Evolutionary conservation across 192 early-diverging fungal genomes (phyloP).

Genomic region (Entomortierella lignicola): DNA sequence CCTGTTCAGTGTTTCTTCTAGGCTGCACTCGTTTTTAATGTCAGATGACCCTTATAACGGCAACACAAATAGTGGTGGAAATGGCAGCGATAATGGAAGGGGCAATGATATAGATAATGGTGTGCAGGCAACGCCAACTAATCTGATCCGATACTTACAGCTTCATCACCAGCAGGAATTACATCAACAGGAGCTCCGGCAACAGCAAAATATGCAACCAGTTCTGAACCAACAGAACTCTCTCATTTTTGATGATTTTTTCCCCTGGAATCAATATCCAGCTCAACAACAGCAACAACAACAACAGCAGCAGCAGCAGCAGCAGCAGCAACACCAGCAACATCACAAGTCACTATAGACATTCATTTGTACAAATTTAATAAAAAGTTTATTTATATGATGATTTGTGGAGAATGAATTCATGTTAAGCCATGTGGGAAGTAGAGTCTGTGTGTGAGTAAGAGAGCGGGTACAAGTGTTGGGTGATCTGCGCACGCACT

Average conservation of each 20-base stretch:
- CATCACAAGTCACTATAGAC: background rate
- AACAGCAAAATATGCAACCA: constrained; percentile 44
- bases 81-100: background rate
- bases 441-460: too few relatives aligned
- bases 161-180: constrained; percentile 43
- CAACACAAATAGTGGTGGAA: background rate
- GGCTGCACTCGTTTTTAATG: constrained; percentile 34
- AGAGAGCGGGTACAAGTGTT: too few relatives aligned
- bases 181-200: constrained; percentile 38
- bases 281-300: constrained; percentile 15
- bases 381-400: too few relatives aligned
- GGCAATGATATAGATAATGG: background rate
- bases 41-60: constrained; percentile 26
- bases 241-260: constrained; percentile 44
- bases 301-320: constrained; percentile 6
- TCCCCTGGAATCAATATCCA: constrained; percentile 33
- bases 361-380: background rate
- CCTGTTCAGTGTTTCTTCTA: constrained; percentile 38
- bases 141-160: constrained; percentile 49
- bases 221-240: constrained; percentile 46
- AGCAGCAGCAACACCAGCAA: constrained; percentile 9
- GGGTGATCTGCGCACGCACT: too few relatives aligned
- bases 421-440: too few relatives aligned
- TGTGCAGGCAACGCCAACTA: constrained; percentile 32
- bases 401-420: background rate